Conservation (phyloP, 23 red algal species). For the Agarophyton chilense region DNA sequence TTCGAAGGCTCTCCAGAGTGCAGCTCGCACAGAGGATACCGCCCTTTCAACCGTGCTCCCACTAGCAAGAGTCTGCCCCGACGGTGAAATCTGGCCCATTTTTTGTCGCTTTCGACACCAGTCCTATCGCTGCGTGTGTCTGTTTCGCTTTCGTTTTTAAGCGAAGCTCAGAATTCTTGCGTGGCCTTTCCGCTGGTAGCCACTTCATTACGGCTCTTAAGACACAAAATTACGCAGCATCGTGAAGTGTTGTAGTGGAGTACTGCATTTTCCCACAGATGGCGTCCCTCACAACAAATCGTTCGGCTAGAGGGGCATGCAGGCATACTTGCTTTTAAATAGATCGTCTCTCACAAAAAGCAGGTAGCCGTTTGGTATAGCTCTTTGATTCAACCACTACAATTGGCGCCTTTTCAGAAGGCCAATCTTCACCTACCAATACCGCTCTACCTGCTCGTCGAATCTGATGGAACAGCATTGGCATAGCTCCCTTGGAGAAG, state of each 20-base stretch:
- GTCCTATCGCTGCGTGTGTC: background rate
- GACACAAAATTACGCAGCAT: too few species aligned
- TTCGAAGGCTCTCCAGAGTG: background rate
- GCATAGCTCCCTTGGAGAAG: too few species aligned
- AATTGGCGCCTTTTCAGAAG: too few species aligned
- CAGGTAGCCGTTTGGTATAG: too few species aligned
- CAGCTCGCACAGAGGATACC: background rate
- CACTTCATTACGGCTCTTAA: too few species aligned
- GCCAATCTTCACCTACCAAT: background rate
- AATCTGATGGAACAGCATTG: too few species aligned
- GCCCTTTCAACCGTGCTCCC: background rate
- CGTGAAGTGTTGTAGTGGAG: background rate
- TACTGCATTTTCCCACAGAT: background rate
- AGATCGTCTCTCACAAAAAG: background rate
- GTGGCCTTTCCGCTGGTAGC: too few species aligned
- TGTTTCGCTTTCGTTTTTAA: background rate
- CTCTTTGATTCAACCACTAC: too few species aligned
- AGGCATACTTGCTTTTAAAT: background rate
- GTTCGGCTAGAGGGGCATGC: background rate
- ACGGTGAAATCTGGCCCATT: background rate
- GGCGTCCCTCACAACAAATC: background rate
- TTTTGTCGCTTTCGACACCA: background rate
- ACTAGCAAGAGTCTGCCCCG: background rate
- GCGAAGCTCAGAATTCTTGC: too few species aligned
- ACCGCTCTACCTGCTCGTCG: background rate